A percentile compares a stretch with the other conserved stretches of the same genome.
phyloP scores from a whole-genome alignment of 805 yeast genomes.

The Yarrowia porcina region DNA sequence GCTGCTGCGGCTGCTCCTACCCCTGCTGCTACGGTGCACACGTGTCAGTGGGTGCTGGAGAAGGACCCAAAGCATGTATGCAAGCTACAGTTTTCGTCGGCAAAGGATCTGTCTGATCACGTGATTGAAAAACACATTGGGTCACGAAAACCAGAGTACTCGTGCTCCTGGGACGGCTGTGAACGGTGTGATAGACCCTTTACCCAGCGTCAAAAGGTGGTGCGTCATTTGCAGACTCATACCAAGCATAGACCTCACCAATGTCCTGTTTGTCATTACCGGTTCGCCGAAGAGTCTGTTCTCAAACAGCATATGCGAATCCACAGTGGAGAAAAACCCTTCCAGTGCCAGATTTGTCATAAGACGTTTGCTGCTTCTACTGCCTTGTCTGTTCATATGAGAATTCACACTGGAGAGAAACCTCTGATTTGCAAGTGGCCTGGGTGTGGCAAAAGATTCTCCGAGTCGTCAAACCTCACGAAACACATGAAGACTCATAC shows the following conservation, averaged over 20 bases:
- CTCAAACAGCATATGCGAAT: constrained; percentile 76
- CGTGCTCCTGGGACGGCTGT: constrained; percentile 79
- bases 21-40: background rate
- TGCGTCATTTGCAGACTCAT: constrained; percentile 85
- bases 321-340: constrained; percentile 91
- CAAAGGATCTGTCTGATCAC: constrained; percentile 69
- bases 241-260: constrained; percentile 77
- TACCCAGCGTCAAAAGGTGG: constrained; percentile 77
- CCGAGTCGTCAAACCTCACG: constrained; percentile 83
- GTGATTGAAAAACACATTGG: constrained; percentile 66
- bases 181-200: constrained; percentile 59
- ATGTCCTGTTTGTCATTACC: constrained; percentile 65
- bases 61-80: constrained; percentile 44
- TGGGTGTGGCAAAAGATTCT: constrained; percentile 78
- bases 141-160: constrained; percentile 64
- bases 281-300: constrained; percentile 74
- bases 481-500: constrained; percentile 81
- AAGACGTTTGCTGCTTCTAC: constrained; percentile 80
- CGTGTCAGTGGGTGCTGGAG: constrained; percentile 12
- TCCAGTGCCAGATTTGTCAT: constrained; percentile 64
- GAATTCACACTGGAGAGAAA: constrained; percentile 88
- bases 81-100: constrained; percentile 46
- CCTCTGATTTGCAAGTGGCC: constrained; percentile 78
- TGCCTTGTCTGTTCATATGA: constrained; percentile 73
- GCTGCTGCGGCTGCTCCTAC: background rate